Evolutionary conservation across 2,329 filamentous ascomycete species (phyloP).

Genomic region (Calonectria multiphialidica): DNA sequence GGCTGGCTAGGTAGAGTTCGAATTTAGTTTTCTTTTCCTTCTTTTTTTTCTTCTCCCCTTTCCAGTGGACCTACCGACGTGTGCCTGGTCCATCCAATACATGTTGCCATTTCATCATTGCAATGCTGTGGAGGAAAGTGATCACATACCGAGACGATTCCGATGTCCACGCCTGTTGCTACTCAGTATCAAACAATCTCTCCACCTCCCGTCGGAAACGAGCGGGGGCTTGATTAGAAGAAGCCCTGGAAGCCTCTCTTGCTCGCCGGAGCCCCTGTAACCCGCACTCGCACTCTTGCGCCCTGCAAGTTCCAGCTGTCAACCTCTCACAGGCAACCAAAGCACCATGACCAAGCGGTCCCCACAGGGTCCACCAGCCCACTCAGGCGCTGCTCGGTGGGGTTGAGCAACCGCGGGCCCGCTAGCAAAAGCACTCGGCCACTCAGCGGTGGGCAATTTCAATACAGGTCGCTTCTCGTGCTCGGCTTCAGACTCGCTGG

Average conservation of each 20-base stretch:
- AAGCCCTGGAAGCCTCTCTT: neutral
- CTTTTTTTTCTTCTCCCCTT: neutral
- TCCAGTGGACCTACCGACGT: neutral
- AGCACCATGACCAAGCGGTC: conserved; percentile 39
- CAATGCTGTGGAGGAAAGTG: neutral
- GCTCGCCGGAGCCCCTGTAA: conserved; percentile 22
- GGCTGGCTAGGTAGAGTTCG: neutral
- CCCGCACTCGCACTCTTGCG: neutral
- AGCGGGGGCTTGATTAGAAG: neutral
- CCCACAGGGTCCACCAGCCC: conserved; percentile 33
- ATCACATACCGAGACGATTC: neutral
- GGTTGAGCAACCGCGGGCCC: neutral
- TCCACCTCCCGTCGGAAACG: neutral
- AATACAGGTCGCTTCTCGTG: conserved; percentile 22
- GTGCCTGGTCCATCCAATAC: neutral
- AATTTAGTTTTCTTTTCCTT: neutral
- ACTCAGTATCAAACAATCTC: neutral
- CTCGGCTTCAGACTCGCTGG: neutral
- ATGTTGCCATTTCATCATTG: neutral
- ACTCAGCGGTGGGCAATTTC: conserved; percentile 38
- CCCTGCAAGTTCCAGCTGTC: neutral
- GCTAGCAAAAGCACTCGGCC: conserved; percentile 35
- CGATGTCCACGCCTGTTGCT: neutral
- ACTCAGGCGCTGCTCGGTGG: conserved; percentile 25
- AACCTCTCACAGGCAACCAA: conserved; percentile 38